A percentile compares a stretch with the other conserved stretches of the same genome.
Evolutionary conservation across 257 asterid species (phyloP).

Genomic region (Cruciata laevipes): DNA sequence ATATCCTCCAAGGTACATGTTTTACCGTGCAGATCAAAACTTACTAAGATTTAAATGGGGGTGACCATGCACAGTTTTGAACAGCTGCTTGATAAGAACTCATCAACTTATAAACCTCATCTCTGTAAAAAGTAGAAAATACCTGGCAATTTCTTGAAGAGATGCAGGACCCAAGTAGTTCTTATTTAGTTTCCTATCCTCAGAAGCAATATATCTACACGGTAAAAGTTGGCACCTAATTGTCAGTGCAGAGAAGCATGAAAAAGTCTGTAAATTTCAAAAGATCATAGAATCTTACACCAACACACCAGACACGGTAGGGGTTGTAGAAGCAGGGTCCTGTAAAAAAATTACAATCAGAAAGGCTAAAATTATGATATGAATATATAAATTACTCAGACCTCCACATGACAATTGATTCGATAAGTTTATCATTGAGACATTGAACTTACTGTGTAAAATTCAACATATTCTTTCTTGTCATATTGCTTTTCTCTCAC

Average conservation of each 20-base stretch:
- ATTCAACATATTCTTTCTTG: conserved; percentile 62
- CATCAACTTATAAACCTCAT: neutral
- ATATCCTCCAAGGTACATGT: neutral
- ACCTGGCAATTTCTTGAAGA: conserved; percentile 77
- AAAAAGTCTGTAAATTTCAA: neutral
- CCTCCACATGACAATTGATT: neutral
- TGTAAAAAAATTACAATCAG: conserved; percentile 14
- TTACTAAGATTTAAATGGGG: neutral
- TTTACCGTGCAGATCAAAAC: neutral
- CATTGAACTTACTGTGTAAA: conserved; percentile 58
- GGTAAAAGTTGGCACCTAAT: conserved; percentile 6
- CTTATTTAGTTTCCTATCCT: conserved; percentile 63
- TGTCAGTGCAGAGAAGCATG: conserved; percentile 8
- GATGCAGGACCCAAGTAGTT: conserved; percentile 92
- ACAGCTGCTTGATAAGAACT: neutral
- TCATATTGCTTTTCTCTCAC: conserved; percentile 98
- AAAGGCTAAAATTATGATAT: neutral
- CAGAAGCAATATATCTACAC: conserved; percentile 69
- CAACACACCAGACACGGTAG: conserved; percentile 61
- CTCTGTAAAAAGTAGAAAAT: conserved; percentile 3
- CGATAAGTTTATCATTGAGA: neutral
- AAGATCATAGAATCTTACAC: conserved; percentile 51
- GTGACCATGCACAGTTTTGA: neutral
- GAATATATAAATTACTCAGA: neutral
- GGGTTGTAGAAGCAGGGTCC: conserved; percentile 50